Evolutionary conservation across 768 basidiomycete genomes (phyloP).

Genomic region (Exsudoporus frostii): DNA sequence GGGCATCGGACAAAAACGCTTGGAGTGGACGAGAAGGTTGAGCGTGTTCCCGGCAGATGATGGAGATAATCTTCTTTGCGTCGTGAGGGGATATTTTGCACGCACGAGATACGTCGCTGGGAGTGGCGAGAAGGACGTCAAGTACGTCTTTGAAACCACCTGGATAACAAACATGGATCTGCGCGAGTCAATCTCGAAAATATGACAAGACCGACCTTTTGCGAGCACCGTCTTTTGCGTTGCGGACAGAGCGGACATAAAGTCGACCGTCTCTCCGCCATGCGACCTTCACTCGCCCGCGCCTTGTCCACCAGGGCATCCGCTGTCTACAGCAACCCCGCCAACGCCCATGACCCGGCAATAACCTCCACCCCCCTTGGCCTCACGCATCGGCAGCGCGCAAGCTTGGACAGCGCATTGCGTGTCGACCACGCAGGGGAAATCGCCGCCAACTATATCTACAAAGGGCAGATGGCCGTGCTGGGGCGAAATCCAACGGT

Average conservation of each 20-base stretch:
- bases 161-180: conserved; percentile 22
- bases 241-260: conserved; percentile 25
- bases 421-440: conserved; percentile 96
- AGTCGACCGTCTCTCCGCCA: conserved; percentile 1
- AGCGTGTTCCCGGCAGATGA: conserved; percentile 43
- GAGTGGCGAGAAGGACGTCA: conserved; percentile 49
- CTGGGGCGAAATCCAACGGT: conserved; percentile 56
- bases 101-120: conserved; percentile 52
- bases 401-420: conserved; percentile 60
- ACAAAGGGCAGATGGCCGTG: conserved; percentile 79
- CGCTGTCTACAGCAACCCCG: conserved; percentile 44
- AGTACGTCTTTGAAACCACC: conserved; percentile 46
- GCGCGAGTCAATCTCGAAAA: background rate
- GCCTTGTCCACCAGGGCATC: conserved; percentile 39
- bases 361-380: conserved; percentile 53
- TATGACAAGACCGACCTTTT: conserved; percentile 31
- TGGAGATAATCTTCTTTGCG: conserved; percentile 47
- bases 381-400: conserved; percentile 48
- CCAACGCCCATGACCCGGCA: conserved; percentile 36
- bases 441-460: conserved; percentile 94
- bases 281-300: conserved; percentile 15
- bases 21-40: conserved; percentile 42
- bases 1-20: conserved; percentile 34
- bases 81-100: conserved; percentile 52
- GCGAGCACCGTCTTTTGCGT: conserved; percentile 35